Conservation (phyloP, 768 basidiomycete species). For the Panaeolus cyanescens region DNA sequence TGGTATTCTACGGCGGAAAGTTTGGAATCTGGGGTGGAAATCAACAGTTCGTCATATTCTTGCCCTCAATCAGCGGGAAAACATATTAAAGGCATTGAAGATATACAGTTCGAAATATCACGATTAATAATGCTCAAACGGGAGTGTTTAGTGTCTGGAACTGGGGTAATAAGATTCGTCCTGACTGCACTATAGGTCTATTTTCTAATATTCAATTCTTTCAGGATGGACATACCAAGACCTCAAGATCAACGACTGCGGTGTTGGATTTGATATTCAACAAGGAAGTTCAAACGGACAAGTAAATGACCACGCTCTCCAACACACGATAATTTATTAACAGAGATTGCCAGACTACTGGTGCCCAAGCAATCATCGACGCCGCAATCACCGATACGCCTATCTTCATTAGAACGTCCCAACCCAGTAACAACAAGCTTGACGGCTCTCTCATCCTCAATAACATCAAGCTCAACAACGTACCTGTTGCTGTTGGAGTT, state of each 20-base stretch:
- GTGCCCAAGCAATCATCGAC: constrained; percentile 65
- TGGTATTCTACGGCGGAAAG: constrained; percentile 59
- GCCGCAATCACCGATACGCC: constrained; percentile 61
- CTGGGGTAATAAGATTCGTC: constrained; percentile 35
- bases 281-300: constrained; percentile 39
- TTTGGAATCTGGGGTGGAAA: constrained; percentile 76
- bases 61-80: background rate
- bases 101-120: constrained; percentile 58
- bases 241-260: constrained; percentile 28
- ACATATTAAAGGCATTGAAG: constrained; percentile 15
- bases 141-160: constrained; percentile 47
- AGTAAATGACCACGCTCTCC: background rate
- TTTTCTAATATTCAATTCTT: background rate
- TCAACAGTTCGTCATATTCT: constrained; percentile 65
- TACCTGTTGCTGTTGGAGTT: constrained; percentile 61
- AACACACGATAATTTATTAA: background rate
- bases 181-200: background rate
- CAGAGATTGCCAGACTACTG: constrained; percentile 43
- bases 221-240: constrained; percentile 31
- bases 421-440: constrained; percentile 45
- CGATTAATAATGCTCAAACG: constrained; percentile 53
- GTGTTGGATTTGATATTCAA: constrained; percentile 44
- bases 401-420: constrained; percentile 58
- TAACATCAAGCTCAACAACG: constrained; percentile 61
- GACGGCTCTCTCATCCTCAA: constrained; percentile 65